Base-by-base conservation (phyloP, 2,329 filamentous ascomycete species). In the Pestalotiopsis sp. region DNA sequence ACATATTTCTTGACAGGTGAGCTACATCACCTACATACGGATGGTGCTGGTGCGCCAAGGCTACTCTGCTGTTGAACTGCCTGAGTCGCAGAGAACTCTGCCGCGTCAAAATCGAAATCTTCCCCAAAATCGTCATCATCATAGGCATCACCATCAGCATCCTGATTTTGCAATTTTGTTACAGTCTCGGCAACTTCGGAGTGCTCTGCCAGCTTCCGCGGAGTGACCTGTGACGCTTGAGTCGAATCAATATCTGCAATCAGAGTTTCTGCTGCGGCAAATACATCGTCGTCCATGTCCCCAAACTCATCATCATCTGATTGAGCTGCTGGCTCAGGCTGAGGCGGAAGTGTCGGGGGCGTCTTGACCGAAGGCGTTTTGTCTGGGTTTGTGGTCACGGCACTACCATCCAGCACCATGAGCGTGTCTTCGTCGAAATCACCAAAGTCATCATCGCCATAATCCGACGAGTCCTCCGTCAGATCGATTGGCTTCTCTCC, bases 51-150 rank as follows among this genome's bases (percentile, higher is more conserved):
- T 68, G 75, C 72, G 64, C 67, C 72, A 66, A 63, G 26, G 9
- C 57, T 62, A 66, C 64, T 67, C 14, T 70, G 70, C 58, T 75
- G 68, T 38, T 76, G 75, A 56, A 81, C 76, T 72, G 90, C 89
- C 81, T 96, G 91, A 62, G 91, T 93, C 60, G 92, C 91, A 75
- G 88, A 88, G 72, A 90, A 81, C 79, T 94, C 91, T 71, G 89
- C 90, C 69, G 91, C 89, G 73, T 95, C 93, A 75, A 93, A 92
- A 78, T 97, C 94, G 78, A 89, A 85, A 72, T 88, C 82, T 71
- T 86, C 87, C 60, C 90, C 92, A 82, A 93, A 93, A 74, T 94
- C 94, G 80, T 94, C 92, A 68, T 88, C 91, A 68, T 88, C 91
- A 72, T 86, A 89, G 52, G 82, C 76, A 70, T 83, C 82, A 55